Evolutionary conservation across 1,284 basidiomycete species (phyloP).

Genomic region (Rhodotorula sp.): DNA sequence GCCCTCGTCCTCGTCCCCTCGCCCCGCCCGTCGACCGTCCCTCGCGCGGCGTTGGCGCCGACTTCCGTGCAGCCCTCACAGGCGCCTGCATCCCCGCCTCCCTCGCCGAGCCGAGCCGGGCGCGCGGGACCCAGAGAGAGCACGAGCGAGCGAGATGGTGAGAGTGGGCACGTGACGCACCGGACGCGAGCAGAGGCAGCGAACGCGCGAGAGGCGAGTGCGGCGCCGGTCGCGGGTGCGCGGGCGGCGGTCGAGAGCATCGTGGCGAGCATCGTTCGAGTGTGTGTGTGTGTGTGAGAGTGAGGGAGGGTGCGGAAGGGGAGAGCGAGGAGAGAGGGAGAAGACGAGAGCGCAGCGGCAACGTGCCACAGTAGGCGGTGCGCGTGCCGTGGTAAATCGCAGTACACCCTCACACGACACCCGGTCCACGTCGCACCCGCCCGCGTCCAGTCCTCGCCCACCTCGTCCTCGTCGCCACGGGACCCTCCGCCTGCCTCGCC

Average conservation of each 20-base stretch:
- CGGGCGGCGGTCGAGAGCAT: constrained; percentile 18
- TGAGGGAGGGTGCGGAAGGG: neutral
- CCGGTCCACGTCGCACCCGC: too few relatives aligned
- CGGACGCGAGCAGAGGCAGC: constrained; percentile 6
- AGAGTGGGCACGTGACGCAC: constrained; percentile 15
- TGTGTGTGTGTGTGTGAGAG: neutral
- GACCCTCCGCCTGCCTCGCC: neutral
- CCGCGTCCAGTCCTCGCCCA: too few relatives aligned
- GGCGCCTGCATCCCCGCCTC: neutral
- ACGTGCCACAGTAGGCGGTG: too few relatives aligned
- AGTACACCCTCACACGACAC: too few relatives aligned
- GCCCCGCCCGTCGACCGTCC: too few relatives aligned
- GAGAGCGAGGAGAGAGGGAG: too few relatives aligned
- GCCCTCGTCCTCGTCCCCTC: too few relatives aligned
- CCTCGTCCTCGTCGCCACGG: too few relatives aligned
- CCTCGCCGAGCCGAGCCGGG: neutral
- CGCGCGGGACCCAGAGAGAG: neutral
- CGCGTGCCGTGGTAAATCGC: too few relatives aligned
- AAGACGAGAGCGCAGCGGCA: neutral
- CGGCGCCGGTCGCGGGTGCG: neutral
- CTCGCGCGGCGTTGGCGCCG: too few relatives aligned
- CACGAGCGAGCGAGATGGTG: neutral
- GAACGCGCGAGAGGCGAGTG: constrained; percentile 10
- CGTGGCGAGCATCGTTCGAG: neutral
- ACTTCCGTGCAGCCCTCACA: too few relatives aligned